Evolutionary conservation across 495 filamentous ascomycete species (phyloP), one percentile per base, ranked within the genome.

Genomic region (Neurospora sp.): DNA sequence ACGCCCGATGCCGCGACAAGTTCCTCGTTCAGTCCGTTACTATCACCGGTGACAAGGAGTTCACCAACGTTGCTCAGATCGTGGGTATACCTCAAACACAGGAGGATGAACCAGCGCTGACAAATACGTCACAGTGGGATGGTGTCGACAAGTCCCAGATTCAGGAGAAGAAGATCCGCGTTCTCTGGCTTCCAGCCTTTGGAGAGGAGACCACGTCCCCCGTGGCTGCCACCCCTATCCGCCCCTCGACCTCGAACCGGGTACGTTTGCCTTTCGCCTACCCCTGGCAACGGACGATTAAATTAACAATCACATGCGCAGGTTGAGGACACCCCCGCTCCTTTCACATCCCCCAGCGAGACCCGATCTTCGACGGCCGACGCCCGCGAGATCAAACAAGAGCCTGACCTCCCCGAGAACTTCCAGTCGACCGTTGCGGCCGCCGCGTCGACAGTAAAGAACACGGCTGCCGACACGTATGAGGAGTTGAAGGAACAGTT

Each of bases 161-260:
- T 71, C 88, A 92, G 77, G 96, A 99, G 85, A 93, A 91, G 85
- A 99, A 98, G 85, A 98, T 99, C 74, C 91, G 95, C n/a, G 96
- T 99, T 71, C 84, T 83, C 44, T 98, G 92, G 83, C 84, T 98
- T 5, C 83, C 91, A 39, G 74, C 80, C 16, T 48, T 75, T 10
- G 72, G 77, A 37, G 76, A 77, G 12, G 75, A 73, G 9, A 48
- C 72, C 35, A 38, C 71, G n/a, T 72, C 74, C 27, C 69, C 73
- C 4, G 72, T 72, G 5, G 70, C 74, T 61, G 53, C 53, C 0
- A 82, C 81, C 3, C 80, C 80, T 18, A 44, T 70, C 44, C 80
- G 78, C n/a, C 71, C 70, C n/a, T 42, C 73, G 22, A 68, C 75
- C 20, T 61, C 74, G 9, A 82, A 80, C 72, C 79, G 78, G 70